Base-by-base conservation (phyloP, 2,329 filamentous ascomycete genomes). In the Cyclaneusma minus region DNA sequence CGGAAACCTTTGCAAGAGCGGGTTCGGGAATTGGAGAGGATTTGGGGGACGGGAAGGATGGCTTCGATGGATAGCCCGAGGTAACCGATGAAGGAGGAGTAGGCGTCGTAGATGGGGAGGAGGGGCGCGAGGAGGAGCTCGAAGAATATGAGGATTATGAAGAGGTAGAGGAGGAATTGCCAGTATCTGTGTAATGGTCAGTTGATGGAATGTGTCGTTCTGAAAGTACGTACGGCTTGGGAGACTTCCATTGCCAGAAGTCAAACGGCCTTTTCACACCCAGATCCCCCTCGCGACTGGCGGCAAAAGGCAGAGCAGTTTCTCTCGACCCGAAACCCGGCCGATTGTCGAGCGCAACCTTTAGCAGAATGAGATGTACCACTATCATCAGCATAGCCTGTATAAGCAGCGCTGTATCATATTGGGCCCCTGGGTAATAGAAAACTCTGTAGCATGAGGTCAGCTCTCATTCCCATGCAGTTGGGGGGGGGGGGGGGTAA, bases 201-300 rank as follows among this genome's bases (percentile, higher is more conserved):
- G 20, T 28, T 24, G 21, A 7, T 18, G 18, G 18, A 28, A 11
- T 7, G 20, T n/a, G 18, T 28, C n/a, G 19, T 10, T 22, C 16
- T 6, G 4, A 13, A 11, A 15, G 17, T 20, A 38, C 45, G 28
- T 47, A 75, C 55, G 78, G 77, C 40, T 71, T 72, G 5, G 71
- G 62, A 12, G 67, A 68, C 30, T 70, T 64, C 81, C 81, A 87
- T 50, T 81, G 78, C 81, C 81, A 87, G 48, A 87, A 87, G 42
- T 72, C 66, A 45, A 73, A 85, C 1, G 80, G 80, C 13, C 80
- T 51, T 20, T 58, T 47, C 6, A 55, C 43, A 13, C 62, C 39
- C n/a, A 36, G 36, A 5, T 35, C 39, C 16, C 39, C 41, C 14
- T 48, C 42, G 27, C 36, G 42, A 5, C 31, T 33, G 1, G 31